Evolutionary conservation across 352 stramenopile genomes (phyloP).

Genomic region (Phytopythium ostracodes): DNA sequence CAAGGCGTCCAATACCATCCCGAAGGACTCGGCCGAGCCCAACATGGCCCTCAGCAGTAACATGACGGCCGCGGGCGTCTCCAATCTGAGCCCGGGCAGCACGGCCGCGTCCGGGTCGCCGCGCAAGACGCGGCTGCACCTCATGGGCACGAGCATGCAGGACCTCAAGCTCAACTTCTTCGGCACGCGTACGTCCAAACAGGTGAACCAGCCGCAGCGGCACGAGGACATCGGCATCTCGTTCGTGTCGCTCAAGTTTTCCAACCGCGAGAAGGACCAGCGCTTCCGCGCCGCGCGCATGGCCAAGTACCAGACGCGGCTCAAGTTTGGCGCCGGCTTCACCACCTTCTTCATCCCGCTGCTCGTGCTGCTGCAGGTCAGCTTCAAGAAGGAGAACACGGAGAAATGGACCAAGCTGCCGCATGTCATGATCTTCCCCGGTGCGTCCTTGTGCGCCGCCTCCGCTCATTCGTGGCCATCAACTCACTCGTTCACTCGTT

Average conservation of each 20-base stretch:
- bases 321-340: constrained; percentile 71
- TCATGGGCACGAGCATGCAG: constrained; percentile 52
- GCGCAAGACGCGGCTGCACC: constrained; percentile 32
- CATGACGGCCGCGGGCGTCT: background rate
- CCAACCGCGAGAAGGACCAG: constrained; percentile 63
- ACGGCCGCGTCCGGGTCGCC: constrained; percentile 11
- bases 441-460: no score
- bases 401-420: constrained; percentile 68
- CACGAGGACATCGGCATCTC: constrained; percentile 82
- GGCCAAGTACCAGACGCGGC: constrained; percentile 67
- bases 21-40: constrained; percentile 13
- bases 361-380: constrained; percentile 84
- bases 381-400: constrained; percentile 68
- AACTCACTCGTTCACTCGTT: no score
- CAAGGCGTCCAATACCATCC: constrained; percentile 29
- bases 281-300: constrained; percentile 42
- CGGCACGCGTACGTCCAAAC: constrained; percentile 30
- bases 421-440: constrained; percentile 76
- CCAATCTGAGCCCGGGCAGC: background rate
- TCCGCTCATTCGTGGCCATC: no score
- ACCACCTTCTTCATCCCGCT: constrained; percentile 82
- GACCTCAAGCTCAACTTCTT: constrained; percentile 79
- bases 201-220: constrained; percentile 24
- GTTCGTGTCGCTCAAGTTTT: constrained; percentile 65
- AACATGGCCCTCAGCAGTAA: constrained; percentile 26